Percentiles rank a stretch among this genome's conserved stretches.
Evolutionary conservation across 116 monocot genomes (phyloP).

Genomic region (Zostera marina): DNA sequence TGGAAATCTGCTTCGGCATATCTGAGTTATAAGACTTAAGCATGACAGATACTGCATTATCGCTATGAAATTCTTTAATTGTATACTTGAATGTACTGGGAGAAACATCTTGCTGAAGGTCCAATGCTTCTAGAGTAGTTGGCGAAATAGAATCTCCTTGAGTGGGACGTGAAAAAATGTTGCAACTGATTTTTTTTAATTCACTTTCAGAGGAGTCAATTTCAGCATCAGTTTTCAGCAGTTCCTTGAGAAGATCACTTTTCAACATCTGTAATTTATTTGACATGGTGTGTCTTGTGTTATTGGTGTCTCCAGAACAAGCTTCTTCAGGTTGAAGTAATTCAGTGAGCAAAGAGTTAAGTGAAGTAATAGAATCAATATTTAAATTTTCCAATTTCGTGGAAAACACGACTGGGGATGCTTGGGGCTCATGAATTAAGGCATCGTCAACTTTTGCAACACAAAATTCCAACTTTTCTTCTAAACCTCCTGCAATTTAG

Average conservation of each 20-base stretch:
- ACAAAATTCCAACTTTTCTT: slow-evolving; percentile 15
- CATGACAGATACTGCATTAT: not conserved
- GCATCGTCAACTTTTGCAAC: slow-evolving; percentile 9
- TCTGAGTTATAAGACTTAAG: not conserved
- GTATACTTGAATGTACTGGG: not conserved
- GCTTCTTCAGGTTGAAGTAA: slow-evolving; percentile 44
- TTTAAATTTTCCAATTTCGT: slow-evolving; percentile 27
- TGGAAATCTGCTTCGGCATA: not conserved
- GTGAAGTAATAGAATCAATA: slow-evolving; percentile 9
- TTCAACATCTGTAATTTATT: slow-evolving; percentile 50
- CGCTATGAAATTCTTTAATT: not conserved
- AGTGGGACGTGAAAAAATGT: slow-evolving; percentile 3
- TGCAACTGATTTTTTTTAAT: slow-evolving; percentile 31
- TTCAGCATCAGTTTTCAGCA: slow-evolving; percentile 83
- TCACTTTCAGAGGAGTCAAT: slow-evolving; percentile 75
- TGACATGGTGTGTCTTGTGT: slow-evolving; percentile 14
- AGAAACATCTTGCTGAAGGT: not conserved
- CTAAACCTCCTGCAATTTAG: slow-evolving; percentile 13
- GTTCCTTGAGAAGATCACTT: slow-evolving; percentile 36
- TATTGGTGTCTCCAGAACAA: slow-evolving; percentile 43
- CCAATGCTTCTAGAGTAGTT: not conserved
- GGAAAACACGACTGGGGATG: slow-evolving; percentile 15
- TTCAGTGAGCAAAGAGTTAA: slow-evolving; percentile 33
- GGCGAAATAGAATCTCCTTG: not conserved
- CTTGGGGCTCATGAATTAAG: slow-evolving; percentile 4